Evolutionary conservation across 768 basidiomycete genomes (phyloP).

Genomic region (Mycena pura): DNA sequence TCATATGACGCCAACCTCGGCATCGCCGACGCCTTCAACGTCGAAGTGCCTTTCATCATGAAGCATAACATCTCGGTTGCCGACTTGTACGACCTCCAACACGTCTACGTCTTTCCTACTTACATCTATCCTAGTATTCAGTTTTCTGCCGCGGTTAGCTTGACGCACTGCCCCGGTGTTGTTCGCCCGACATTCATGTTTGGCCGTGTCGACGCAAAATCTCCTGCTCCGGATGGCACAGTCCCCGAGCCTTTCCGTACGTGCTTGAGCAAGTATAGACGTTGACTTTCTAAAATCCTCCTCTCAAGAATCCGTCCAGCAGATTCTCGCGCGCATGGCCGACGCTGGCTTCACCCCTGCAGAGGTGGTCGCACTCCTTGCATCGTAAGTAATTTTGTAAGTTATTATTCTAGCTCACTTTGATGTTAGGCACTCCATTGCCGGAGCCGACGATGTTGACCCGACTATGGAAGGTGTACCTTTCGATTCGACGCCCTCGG

Average conservation of each 20-base stretch:
- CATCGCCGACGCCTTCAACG: constrained; percentile 35
- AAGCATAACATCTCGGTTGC: constrained; percentile 31
- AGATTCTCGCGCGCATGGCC: constrained; percentile 33
- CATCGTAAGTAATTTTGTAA: constrained; percentile 23
- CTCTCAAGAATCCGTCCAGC: constrained; percentile 25
- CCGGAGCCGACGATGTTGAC: constrained; percentile 7
- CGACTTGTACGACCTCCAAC: constrained; percentile 35
- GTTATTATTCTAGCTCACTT: not conserved
- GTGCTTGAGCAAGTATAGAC: not conserved
- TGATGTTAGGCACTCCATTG: not conserved
- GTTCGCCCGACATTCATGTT: constrained; percentile 35
- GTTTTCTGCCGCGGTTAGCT: constrained; percentile 37
- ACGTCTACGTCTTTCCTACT: not conserved
- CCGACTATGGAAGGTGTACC: constrained; percentile 13
- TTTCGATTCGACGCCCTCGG: constrained; percentile 30
- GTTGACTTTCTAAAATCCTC: not conserved
- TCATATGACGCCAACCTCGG: constrained; percentile 37
- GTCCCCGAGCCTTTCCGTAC: constrained; percentile 35
- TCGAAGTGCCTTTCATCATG: constrained; percentile 30
- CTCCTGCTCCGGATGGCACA: constrained; percentile 25
- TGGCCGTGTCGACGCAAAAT: constrained; percentile 32
- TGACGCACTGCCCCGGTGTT: constrained; percentile 39
- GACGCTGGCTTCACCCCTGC: constrained; percentile 35
- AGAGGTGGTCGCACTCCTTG: constrained; percentile 35
- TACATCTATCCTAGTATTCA: constrained; percentile 29